A percentile compares a stretch with the other conserved stretches of the same genome.
These are phyloP conservation scores for Gossypium raimondii DNA, from an alignment of 345 rosid genomes.

Conservation along the genomic window DNA sequence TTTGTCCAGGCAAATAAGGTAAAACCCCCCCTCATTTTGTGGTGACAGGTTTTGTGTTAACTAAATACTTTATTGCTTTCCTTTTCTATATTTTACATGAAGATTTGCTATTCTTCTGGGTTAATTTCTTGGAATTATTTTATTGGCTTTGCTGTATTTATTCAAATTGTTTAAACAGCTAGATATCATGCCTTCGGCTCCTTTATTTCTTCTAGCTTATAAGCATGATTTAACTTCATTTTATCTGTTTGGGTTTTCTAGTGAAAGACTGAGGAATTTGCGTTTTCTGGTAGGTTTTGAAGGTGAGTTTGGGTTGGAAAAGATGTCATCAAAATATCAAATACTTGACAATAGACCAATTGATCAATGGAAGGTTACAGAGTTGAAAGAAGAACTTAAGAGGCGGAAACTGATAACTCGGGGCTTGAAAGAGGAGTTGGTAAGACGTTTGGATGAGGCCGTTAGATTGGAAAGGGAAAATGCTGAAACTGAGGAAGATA, in stretches of 20 bases:
- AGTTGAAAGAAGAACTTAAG: constrained; percentile 92
- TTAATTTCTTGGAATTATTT: not conserved
- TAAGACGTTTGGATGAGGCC: constrained; percentile 76
- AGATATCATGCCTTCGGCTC: not conserved
- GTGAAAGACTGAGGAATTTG: constrained; percentile 13
- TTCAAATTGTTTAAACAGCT: not conserved
- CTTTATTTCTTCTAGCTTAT: not conserved
- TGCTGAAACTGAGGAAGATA: constrained; percentile 26
- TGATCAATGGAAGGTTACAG: constrained; percentile 91
- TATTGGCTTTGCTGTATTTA: not conserved
- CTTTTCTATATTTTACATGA: not conserved
- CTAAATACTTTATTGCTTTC: not conserved
- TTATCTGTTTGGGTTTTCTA: not conserved
- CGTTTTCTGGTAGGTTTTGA: constrained; percentile 23
- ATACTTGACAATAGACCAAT: constrained; percentile 66
- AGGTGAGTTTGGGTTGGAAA: constrained; percentile 25
- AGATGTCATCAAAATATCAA: constrained; percentile 72
- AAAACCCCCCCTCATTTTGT: not conserved
- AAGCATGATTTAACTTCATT: not conserved
- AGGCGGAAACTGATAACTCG: constrained; percentile 54
- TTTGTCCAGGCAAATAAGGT: not conserved
- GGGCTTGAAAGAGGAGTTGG: constrained; percentile 89
- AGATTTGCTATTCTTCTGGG: not conserved
- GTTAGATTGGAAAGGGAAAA: constrained; percentile 56
- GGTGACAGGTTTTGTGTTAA: not conserved